Evolutionary conservation across 305 asterid species (phyloP), one percentile per base, ranked within the genome.

Genomic region (Rubia peregrina): DNA sequence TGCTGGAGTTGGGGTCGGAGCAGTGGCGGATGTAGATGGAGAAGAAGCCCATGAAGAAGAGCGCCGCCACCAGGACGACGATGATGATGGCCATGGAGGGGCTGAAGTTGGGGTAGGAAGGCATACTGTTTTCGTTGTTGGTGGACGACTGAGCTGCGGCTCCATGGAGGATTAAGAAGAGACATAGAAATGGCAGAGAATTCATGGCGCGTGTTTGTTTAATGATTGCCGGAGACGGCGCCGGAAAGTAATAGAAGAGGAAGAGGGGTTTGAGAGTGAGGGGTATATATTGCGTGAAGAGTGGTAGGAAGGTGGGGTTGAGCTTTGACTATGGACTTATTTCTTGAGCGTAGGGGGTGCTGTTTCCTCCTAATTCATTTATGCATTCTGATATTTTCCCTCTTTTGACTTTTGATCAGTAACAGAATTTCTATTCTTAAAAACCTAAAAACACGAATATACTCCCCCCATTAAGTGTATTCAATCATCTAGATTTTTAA

Each of bases 21-120:
- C 88, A 81, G 79, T 81, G 84, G 14, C 88, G 85, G 68, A 84
- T 75, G 74, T 84, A 84, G 19, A 84, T 66, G 9, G 88, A 79
- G 71, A 84, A 84, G 26, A 82, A 82, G 0, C 85, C 88, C 84
- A 81, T 81, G 65, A 84, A 79, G 72, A 84, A 84, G 17, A 84
- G 67, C 4, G 84, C 85, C 0, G 83, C 82, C 41, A 84, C 77
- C 38, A 84, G 74, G 17, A 81, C 82, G 1, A 84, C 83, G 44
- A 84, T 75, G 78, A 81, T 81, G n/a, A 84, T 77, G 1, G 81
- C 85, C 78, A 84, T 77, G n/a, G 88, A 78, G 7, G 85, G 83
- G 71, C 76, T 81, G 57, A 84, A 74, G 24, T 43, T 77, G 49
- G 81, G 71, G 49, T 77, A 76, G 0, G 73, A 48, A 22, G 12